Percentiles rank a stretch among this genome's conserved stretches.
Conservation (phyloP, 2,329 filamentous ascomycete genomes). For the Aspergillus tanneri region DNA sequence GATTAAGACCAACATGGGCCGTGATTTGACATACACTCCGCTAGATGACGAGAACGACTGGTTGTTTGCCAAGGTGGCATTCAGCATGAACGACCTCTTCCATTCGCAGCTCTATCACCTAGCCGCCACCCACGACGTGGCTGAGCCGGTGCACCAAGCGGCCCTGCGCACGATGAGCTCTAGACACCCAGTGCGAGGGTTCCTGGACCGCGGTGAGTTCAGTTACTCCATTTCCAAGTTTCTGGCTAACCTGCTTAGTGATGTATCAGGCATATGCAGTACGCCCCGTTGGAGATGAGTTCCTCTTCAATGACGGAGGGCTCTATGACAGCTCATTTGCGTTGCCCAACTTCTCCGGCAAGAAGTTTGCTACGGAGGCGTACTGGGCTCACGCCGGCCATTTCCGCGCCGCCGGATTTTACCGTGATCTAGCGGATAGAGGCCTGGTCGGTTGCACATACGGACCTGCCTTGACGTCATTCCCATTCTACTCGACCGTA, state of each 20-base stretch:
- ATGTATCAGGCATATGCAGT: slow-evolving; percentile 5
- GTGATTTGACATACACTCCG: not conserved
- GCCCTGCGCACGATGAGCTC: slow-evolving; percentile 1
- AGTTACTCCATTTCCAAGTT: not conserved
- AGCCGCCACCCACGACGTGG: slow-evolving; percentile 1
- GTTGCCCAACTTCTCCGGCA: not conserved
- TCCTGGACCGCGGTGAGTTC: not conserved
- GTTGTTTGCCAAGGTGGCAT: slow-evolving; percentile 1
- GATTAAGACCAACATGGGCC: not conserved
- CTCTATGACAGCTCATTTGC: slow-evolving; percentile 4
- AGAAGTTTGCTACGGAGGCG: not conserved
- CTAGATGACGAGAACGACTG: slow-evolving; percentile 1
- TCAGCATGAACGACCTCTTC: slow-evolving; percentile 2
- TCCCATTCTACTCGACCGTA: not conserved
- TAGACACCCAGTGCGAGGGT: not conserved
- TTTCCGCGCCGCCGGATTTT: not conserved
- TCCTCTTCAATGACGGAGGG: slow-evolving; percentile 1
- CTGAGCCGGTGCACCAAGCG: slow-evolving; percentile 1
- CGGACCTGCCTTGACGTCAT: not conserved
- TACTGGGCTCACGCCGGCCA: slow-evolving; percentile 3
- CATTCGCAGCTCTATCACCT: slow-evolving; percentile 3
- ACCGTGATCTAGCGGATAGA: not conserved
- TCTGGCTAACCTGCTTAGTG: not conserved
- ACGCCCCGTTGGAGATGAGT: not conserved
- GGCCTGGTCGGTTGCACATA: not conserved